phyloP scores from a whole-genome alignment of 2,329 filamentous ascomycete genomes.

The Fusarium agapanthi region DNA sequence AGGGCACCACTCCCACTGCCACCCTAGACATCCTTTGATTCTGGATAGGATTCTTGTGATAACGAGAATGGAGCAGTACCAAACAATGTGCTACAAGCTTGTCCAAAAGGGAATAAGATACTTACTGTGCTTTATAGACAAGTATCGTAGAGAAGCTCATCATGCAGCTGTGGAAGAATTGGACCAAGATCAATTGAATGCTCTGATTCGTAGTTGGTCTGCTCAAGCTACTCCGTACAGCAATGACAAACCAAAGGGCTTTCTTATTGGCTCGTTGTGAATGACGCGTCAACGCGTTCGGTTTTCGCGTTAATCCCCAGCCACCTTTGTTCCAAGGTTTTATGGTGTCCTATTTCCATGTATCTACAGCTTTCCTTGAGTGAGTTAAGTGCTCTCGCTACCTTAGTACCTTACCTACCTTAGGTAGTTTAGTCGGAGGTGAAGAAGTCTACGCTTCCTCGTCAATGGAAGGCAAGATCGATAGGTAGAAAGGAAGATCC shows the following conservation, averaged over 20 bases:
- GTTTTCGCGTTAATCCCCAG: constrained; percentile 18
- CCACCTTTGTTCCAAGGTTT: constrained; percentile 10
- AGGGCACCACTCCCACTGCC: constrained; percentile 6
- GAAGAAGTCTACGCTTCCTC: constrained; percentile 1
- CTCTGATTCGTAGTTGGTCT: constrained; percentile 5
- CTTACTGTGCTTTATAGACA: background rate
- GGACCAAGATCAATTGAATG: constrained; percentile 1
- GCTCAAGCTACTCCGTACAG: background rate
- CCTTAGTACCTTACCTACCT: no score
- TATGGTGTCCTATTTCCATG: background rate
- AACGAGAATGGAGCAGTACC: background rate
- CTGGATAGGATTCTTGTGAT: constrained; percentile 4
- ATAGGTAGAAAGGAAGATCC: background rate
- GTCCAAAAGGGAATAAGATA: background rate
- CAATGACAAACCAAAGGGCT: background rate
- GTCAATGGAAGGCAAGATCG: background rate
- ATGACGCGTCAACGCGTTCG: constrained; percentile 24
- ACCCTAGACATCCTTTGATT: constrained; percentile 28
- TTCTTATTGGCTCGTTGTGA: constrained; percentile 8
- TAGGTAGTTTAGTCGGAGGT: background rate
- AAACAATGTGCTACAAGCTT: constrained; percentile 4
- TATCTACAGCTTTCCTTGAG: no score
- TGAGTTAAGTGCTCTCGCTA: no score
- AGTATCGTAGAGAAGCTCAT: background rate
- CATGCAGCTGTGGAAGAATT: background rate